A percentile compares a stretch with the other conserved stretches of the same genome.
Evolutionary conservation across 345 rosid species (phyloP).

Genomic region (Sonneratia alba): DNA sequence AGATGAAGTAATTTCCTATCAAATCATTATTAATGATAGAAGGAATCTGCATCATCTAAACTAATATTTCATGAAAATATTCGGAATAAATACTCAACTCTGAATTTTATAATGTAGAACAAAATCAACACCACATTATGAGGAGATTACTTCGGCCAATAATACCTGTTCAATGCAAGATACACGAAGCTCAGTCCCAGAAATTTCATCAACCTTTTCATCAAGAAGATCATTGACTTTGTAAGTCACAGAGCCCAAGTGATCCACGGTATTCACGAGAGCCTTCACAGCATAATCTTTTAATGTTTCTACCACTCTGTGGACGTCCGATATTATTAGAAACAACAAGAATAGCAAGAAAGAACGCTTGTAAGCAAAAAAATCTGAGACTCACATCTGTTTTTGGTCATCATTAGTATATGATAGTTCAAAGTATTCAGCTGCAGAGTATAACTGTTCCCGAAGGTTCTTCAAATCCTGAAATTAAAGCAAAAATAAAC

Average conservation of each 20-base stretch:
- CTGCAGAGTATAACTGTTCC: slow-evolving; percentile 84
- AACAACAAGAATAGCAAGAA: slow-evolving; percentile 2
- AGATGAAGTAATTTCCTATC: neutral
- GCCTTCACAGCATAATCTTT: slow-evolving; percentile 90
- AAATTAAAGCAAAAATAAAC: neutral
- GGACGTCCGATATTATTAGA: slow-evolving; percentile 2
- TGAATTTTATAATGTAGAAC: neutral
- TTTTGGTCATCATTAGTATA: slow-evolving; percentile 76
- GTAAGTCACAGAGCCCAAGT: slow-evolving; percentile 85
- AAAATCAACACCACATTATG: neutral
- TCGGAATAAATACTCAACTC: neutral
- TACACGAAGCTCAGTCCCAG: slow-evolving; percentile 60
- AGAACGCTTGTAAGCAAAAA: neutral
- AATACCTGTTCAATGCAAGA: slow-evolving; percentile 84
- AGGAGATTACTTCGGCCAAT: neutral
- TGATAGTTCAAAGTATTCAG: slow-evolving; percentile 83
- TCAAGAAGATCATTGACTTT: slow-evolving; percentile 81
- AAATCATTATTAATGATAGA: neutral
- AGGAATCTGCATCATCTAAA: neutral
- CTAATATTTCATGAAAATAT: no score
- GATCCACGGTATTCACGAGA: slow-evolving; percentile 89
- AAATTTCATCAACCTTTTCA: slow-evolving; percentile 79
- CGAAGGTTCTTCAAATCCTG: slow-evolving; percentile 87
- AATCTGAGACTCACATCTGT: slow-evolving; percentile 46
- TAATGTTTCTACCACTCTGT: slow-evolving; percentile 85